phyloP scores from a whole-genome alignment of 768 basidiomycete genomes.

The Russula lepida region DNA sequence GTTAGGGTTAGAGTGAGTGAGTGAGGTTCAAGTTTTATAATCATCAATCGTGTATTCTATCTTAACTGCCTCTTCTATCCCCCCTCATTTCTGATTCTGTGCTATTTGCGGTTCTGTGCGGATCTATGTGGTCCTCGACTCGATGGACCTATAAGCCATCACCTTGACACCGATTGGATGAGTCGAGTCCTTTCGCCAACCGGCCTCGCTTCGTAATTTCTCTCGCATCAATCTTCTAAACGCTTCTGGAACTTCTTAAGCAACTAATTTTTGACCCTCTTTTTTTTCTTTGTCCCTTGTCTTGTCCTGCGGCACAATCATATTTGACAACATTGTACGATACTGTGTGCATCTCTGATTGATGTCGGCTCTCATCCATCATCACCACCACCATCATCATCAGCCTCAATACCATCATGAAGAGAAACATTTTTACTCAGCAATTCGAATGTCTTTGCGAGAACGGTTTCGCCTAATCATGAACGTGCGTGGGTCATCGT shows the following conservation, averaged over 20 bases:
- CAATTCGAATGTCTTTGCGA: slow-evolving; percentile 38
- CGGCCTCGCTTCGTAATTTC: slow-evolving; percentile 26
- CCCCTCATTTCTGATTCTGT: not conserved
- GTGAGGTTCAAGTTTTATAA: too few relatives aligned
- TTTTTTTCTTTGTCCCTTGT: slow-evolving; percentile 23
- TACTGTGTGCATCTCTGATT: slow-evolving; percentile 52
- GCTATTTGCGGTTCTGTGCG: slow-evolving; percentile 3
- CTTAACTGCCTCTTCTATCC: too few relatives aligned
- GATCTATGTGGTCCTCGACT: slow-evolving; percentile 14
- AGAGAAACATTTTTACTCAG: slow-evolving; percentile 36
- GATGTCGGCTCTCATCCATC: slow-evolving; percentile 53
- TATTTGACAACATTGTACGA: slow-evolving; percentile 39
- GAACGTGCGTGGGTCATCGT: slow-evolving; percentile 38
- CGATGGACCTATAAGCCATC: slow-evolving; percentile 20
- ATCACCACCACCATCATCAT: slow-evolving; percentile 47
- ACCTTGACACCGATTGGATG: slow-evolving; percentile 24
- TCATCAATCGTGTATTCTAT: too few relatives aligned
- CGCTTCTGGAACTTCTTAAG: slow-evolving; percentile 27
- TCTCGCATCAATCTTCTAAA: slow-evolving; percentile 29
- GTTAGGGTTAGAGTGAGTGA: too few relatives aligned
- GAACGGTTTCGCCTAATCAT: slow-evolving; percentile 43
- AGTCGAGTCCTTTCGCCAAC: slow-evolving; percentile 27
- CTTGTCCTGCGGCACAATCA: slow-evolving; percentile 30
- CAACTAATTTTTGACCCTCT: slow-evolving; percentile 29
- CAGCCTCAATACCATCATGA: slow-evolving; percentile 44